A percentile compares a stretch with the other conserved stretches of the same genome.
phyloP scores from a whole-genome alignment of 2,329 filamentous ascomycete genomes.

The Microdochium bolleyi region DNA sequence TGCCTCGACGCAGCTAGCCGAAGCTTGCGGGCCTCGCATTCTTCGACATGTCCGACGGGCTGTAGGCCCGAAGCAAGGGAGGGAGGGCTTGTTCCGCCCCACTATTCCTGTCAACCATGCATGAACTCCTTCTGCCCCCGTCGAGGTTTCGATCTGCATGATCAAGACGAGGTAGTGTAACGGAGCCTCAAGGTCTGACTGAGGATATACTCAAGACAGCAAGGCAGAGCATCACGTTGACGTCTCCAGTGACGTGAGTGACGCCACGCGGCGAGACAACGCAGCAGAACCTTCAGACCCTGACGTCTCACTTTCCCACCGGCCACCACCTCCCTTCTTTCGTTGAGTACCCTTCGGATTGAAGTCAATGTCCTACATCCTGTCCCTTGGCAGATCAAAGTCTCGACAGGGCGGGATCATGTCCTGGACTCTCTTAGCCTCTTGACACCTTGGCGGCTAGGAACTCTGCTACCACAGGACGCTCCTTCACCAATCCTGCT shows the following conservation, averaged over 20 bases:
- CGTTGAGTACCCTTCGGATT: background rate
- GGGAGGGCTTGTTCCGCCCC: background rate
- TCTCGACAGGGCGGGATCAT: no score
- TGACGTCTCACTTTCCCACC: background rate
- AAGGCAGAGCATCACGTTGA: background rate
- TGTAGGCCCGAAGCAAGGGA: background rate
- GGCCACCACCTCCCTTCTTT: background rate
- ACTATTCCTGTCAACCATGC: background rate
- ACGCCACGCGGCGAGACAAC: background rate
- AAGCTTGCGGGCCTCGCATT: background rate
- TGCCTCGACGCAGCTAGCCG: background rate
- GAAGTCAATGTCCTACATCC: no score
- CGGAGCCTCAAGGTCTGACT: background rate
- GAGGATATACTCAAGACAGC: background rate
- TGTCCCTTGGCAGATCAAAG: no score
- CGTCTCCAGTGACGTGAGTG: background rate
- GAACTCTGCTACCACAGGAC: no score
- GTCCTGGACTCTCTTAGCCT: no score
- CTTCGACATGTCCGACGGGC: background rate
- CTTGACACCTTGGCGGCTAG: no score
- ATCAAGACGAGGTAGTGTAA: background rate
- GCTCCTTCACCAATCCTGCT: no score
- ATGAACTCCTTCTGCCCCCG: background rate
- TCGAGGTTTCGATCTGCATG: background rate
- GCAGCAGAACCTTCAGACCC: background rate